Percentiles rank a stretch among this genome's conserved stretches.
These are phyloP conservation scores for Prunus mume DNA, from an alignment of 306 rosid genomes.

Conservation along the genomic window DNA sequence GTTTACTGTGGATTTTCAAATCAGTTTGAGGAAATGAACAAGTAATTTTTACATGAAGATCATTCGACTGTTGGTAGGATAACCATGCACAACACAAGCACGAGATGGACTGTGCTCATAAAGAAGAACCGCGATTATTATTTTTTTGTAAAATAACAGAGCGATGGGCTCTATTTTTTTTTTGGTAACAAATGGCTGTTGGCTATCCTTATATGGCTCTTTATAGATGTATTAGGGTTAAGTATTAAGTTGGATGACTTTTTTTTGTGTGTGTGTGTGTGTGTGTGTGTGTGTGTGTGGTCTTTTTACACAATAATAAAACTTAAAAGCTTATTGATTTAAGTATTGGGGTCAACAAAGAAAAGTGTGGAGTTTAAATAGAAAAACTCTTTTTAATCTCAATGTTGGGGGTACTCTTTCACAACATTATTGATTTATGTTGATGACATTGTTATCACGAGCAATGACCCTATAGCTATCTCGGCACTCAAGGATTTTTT, in stretches of 20 bases:
- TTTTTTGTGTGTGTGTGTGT: too few relatives aligned
- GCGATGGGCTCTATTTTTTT: not conserved
- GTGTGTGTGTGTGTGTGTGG: too few relatives aligned
- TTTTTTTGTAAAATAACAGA: not conserved
- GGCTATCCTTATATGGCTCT: too few relatives aligned
- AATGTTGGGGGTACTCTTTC: too few relatives aligned
- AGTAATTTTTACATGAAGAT: not conserved
- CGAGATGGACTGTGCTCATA: not conserved
- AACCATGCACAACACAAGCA: not conserved
- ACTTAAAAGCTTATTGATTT: too few relatives aligned
- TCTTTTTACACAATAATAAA: too few relatives aligned
- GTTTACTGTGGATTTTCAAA: not conserved
- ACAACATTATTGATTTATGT: too few relatives aligned
- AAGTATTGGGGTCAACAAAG: too few relatives aligned
- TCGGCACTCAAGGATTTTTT: not conserved
- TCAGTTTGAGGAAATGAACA: not conserved
- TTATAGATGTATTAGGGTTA: too few relatives aligned
- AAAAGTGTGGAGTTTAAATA: too few relatives aligned
- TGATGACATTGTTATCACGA: not conserved
- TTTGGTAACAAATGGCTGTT: not conserved
- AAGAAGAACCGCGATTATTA: not conserved
- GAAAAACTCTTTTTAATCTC: too few relatives aligned
- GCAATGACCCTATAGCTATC: not conserved
- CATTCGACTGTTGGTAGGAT: not conserved
- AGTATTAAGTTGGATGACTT: too few relatives aligned